Evolutionary conservation across 1,284 basidiomycete genomes (phyloP), one percentile per base, ranked within the genome.

Genomic region (Trametes polyzona): DNA sequence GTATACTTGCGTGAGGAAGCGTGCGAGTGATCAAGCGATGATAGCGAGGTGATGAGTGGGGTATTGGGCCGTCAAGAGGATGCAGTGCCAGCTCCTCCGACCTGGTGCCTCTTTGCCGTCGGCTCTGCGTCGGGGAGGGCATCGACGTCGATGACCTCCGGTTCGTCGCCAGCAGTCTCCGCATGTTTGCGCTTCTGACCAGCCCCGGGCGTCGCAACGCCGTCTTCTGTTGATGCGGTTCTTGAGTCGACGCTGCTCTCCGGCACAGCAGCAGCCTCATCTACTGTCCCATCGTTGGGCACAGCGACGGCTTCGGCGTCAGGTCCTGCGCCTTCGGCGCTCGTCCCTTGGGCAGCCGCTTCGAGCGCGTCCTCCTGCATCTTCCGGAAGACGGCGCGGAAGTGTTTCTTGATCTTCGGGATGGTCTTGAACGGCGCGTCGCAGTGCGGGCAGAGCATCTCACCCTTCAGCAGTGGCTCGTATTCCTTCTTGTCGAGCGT

Each of bases 381-480:
- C 27, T 73, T 74, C 36, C 84, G 77, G 76, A 79, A 91, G 64
- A 90, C 86, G 51, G 79, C 74, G 66, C 84, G 77, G 16, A 95
- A 75, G 66, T 95, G 91, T 10, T 69, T 69, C 69, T 95, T 96
- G 33, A 98, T 76, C 42, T 77, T 73, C 0, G 93, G 93, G 53
- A 97, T 90, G 55, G 86, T 93, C 65, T 81, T 84, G 70, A 87
- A 79, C 33, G 73, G 71, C 44, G 79, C 72, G 27, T 78, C 73
- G 70, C 92, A 94, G 55, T 78, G 81, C 74, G 86, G 90, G 68
- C 94, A 95, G 6, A 71, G 67, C 4, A 97, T 78, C 37, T 77
- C 74, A 23, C 82, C 80, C 61, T 92, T 90, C 35, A 96, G 76
- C 9, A 93, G 71, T 1, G 74, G 69, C 57, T 93, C 88, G 67